Percentiles rank a stretch among this genome's conserved stretches.
Conservation (phyloP, 305 asterid genomes). For the Coffea humblotiana region DNA sequence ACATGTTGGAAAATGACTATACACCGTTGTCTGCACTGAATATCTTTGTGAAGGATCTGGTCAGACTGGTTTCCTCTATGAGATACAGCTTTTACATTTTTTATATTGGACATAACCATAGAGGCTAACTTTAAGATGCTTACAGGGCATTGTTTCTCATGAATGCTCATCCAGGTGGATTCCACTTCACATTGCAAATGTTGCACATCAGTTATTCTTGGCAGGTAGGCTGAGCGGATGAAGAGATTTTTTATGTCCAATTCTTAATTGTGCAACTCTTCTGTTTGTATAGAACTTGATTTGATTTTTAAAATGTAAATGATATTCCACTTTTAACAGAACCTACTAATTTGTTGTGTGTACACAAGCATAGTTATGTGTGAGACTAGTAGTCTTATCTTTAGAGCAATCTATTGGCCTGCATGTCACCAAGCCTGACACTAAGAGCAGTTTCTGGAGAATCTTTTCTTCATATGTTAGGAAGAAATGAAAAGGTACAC, state of each 20-base stretch:
- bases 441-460: background rate
- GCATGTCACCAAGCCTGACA: background rate
- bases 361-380: background rate
- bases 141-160: constrained; percentile 94
- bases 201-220: constrained; percentile 86
- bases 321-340: background rate
- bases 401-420: background rate
- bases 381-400: background rate
- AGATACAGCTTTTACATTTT: constrained; percentile 5
- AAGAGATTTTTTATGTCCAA: background rate
- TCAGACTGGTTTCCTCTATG: constrained; percentile 34
- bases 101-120: constrained; percentile 12
- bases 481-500: background rate
- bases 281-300: background rate
- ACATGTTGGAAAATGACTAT: constrained; percentile 93
- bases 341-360: background rate
- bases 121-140: constrained; percentile 26
- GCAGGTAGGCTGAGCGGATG: constrained; percentile 49
- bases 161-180: constrained; percentile 75
- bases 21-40: constrained; percentile 95
- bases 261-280: background rate
- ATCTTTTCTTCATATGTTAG: background rate
- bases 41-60: constrained; percentile 99
- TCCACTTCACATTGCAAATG: constrained; percentile 83
- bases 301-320: background rate